Conservation (phyloP, 768 basidiomycete species). For the Kwoniella sp. region DNA sequence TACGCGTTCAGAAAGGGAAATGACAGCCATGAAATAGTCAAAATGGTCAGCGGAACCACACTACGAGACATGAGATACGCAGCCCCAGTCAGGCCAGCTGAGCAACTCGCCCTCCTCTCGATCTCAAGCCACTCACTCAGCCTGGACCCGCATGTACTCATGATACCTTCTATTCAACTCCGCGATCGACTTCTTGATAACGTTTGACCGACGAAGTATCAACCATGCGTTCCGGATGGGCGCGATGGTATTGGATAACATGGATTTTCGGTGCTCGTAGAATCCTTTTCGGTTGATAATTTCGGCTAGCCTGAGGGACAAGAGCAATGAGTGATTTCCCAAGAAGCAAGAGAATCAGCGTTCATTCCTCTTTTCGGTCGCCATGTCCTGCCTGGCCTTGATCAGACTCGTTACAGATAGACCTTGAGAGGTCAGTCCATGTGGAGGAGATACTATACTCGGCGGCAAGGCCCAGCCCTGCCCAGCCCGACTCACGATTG, state of each 20-base stretch:
- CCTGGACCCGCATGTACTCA: constrained; percentile 21
- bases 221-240: constrained; percentile 18
- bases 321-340: not conserved
- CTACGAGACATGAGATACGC: too few relatives aligned
- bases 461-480: not conserved
- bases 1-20: too few relatives aligned
- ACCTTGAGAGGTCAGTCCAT: not conserved
- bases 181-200: constrained; percentile 8
- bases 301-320: constrained; percentile 5
- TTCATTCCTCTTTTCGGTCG: too few relatives aligned
- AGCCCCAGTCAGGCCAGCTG: too few relatives aligned
- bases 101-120: not conserved
- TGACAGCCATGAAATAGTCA: too few relatives aligned
- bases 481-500: constrained; percentile 22
- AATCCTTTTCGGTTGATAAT: constrained; percentile 18
- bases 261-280: constrained; percentile 5
- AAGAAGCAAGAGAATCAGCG: too few relatives aligned
- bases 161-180: constrained; percentile 9
- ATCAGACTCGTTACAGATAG: too few relatives aligned
- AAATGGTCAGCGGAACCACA: not conserved
- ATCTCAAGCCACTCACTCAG: constrained; percentile 15
- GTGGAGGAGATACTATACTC: not conserved
- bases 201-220: not conserved
- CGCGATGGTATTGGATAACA: constrained; percentile 1
- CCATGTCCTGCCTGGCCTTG: too few relatives aligned